Conservation (phyloP, 1,284 basidiomycete genomes). For the Singerocomus rubriflavus region DNA sequence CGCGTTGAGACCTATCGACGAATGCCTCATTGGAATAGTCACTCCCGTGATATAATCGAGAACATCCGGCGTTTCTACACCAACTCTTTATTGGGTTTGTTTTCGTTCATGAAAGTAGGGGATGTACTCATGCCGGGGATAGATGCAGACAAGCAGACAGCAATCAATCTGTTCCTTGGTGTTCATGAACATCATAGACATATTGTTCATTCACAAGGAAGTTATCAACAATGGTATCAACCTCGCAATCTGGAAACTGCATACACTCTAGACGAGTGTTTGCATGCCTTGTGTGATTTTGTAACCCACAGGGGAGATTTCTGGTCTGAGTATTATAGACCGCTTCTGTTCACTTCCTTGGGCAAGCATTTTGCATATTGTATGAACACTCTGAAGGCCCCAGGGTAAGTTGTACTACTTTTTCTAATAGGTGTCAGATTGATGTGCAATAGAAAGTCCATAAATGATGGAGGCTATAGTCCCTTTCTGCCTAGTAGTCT, state of each 20-base stretch:
- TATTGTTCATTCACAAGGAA: constrained; percentile 48
- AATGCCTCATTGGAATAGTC: constrained; percentile 97
- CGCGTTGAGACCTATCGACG: constrained; percentile 95
- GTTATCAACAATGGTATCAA: constrained; percentile 83
- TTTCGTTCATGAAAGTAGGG: neutral
- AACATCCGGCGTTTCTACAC: constrained; percentile 96
- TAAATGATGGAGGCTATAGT: constrained; percentile 63
- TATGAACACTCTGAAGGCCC: constrained; percentile 82
- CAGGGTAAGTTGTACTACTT: constrained; percentile 51
- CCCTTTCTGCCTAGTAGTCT: constrained; percentile 66
- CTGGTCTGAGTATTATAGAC: constrained; percentile 91
- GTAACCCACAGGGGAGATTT: constrained; percentile 65
- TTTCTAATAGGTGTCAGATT: neutral
- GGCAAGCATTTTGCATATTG: constrained; percentile 84
- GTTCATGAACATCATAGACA: constrained; percentile 57
- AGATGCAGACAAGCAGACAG: constrained; percentile 98
- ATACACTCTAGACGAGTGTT: constrained; percentile 57
- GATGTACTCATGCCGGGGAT: neutral
- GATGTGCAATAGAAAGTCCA: constrained; percentile 53
- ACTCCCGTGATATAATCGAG: constrained; percentile 96
- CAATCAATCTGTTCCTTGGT: constrained; percentile 96
- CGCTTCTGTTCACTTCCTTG: constrained; percentile 76
- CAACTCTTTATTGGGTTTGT: constrained; percentile 82
- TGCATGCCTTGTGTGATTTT: constrained; percentile 53
- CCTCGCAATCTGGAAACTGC: constrained; percentile 64